phyloP scores from a whole-genome alignment of 192 early-diverging fungal genomes.

The Coemansia furcata region DNA sequence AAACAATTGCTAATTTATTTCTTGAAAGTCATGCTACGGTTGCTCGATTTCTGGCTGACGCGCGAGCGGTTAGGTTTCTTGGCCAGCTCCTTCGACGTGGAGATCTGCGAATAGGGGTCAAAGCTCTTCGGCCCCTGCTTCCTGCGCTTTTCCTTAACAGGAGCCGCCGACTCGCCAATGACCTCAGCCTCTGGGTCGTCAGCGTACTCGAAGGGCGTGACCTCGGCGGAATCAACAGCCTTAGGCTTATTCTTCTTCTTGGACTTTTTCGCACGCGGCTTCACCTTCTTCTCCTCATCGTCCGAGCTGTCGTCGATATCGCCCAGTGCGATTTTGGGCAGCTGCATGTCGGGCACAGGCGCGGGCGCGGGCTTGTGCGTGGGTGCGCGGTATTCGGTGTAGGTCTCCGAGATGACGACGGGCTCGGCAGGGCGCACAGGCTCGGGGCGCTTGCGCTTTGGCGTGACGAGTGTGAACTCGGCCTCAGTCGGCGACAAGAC shows the following conservation, averaged over 20 bases:
- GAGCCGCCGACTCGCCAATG: constrained; percentile 9
- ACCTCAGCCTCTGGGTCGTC: constrained; percentile 8
- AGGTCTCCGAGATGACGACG: constrained; percentile 38
- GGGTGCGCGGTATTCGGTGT: constrained; percentile 2
- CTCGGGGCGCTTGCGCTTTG: not conserved
- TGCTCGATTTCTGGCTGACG: constrained; percentile 25
- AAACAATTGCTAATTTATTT: constrained; percentile 10
- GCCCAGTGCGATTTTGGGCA: constrained; percentile 20
- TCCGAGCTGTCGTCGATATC: not conserved
- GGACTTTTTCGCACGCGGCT: not conserved
- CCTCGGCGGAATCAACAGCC: not conserved
- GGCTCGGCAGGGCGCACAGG: constrained; percentile 1
- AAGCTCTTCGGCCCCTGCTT: constrained; percentile 7
- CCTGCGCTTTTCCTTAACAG: not conserved
- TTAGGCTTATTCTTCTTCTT: constrained; percentile 5
- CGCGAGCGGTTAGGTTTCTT: constrained; percentile 10
- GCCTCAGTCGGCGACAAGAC: constrained; percentile 2
- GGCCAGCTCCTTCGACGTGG: constrained; percentile 12
- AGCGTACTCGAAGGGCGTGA: constrained; percentile 25
- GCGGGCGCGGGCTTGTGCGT: not conserved
- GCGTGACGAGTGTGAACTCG: not conserved
- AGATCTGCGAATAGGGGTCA: constrained; percentile 34
- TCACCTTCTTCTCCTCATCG: not conserved
- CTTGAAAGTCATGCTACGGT: constrained; percentile 35
- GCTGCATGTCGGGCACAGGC: not conserved